phyloP scores from a whole-genome alignment of 2,329 filamentous ascomycete genomes.

The Penicillium sclerotigenum region DNA sequence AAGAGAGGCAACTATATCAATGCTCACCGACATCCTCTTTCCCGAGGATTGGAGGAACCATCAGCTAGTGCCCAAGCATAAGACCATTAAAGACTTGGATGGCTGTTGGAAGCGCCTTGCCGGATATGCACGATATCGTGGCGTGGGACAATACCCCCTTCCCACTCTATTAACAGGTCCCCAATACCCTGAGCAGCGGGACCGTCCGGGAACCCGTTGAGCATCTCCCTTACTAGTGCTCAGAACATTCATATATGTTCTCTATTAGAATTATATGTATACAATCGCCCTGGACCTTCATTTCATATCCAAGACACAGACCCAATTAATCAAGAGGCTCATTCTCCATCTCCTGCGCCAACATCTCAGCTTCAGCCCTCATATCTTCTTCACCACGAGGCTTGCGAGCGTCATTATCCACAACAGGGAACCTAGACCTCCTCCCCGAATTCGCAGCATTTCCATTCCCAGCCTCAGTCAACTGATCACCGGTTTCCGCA shows the following conservation, averaged over 20 bases:
- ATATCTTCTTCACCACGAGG: slow-evolving; percentile 72
- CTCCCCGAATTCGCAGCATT: slow-evolving; percentile 42
- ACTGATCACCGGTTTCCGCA: slow-evolving; percentile 4
- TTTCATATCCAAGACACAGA: not conserved
- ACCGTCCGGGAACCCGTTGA: not conserved
- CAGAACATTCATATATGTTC: not conserved
- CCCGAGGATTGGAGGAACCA: not conserved
- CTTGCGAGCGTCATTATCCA: slow-evolving; percentile 68
- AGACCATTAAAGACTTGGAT: not conserved
- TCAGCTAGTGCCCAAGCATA: too few species aligned
- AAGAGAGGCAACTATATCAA: not conserved
- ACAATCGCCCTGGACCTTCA: not conserved
- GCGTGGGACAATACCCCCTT: not conserved
- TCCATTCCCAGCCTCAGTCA: slow-evolving; percentile 21
- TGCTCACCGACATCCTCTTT: not conserved
- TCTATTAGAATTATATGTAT: not conserved
- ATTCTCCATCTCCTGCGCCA: slow-evolving; percentile 44
- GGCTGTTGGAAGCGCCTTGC: not conserved
- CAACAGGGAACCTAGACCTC: slow-evolving; percentile 62
- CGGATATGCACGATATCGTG: not conserved
- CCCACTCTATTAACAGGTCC: not conserved
- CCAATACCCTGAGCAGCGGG: not conserved
- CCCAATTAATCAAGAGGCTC: slow-evolving; percentile 33
- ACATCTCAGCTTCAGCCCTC: slow-evolving; percentile 69
- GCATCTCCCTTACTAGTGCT: not conserved